phyloP scores from a whole-genome alignment of 306 rosid species.

The Adenanthera pavonina region DNA sequence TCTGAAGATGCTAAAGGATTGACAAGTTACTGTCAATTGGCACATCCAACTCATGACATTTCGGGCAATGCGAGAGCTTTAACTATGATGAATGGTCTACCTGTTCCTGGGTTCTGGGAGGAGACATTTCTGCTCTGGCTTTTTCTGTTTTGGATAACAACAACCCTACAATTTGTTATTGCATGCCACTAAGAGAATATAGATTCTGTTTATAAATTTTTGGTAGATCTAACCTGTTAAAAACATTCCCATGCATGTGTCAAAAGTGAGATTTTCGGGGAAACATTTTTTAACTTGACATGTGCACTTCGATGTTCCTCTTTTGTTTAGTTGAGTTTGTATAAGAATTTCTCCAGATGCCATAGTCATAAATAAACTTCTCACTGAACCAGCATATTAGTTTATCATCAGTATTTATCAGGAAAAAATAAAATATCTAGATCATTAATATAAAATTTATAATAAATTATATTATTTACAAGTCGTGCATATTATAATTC shows the following conservation, averaged over 20 bases:
- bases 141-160: neutral
- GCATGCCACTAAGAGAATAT: neutral
- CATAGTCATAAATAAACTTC: neutral
- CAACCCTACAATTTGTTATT: neutral
- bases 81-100: slow-evolving; percentile 29
- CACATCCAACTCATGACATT: slow-evolving; percentile 27
- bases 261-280: neutral
- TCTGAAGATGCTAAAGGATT: slow-evolving; percentile 21
- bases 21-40: slow-evolving; percentile 35
- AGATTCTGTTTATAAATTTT: neutral
- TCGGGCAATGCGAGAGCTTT: neutral
- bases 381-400: neutral
- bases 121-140: neutral
- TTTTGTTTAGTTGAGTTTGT: neutral
- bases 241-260: neutral
- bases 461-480: too few relatives aligned
- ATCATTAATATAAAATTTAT: too few relatives aligned
- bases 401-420: too few relatives aligned
- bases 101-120: neutral
- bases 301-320: neutral
- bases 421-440: too few relatives aligned
- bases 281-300: neutral
- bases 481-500: too few relatives aligned
- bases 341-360: neutral
- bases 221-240: neutral